Evolutionary conservation across 805 yeast species (phyloP).

Genomic region (Metschnikowia anglica): DNA sequence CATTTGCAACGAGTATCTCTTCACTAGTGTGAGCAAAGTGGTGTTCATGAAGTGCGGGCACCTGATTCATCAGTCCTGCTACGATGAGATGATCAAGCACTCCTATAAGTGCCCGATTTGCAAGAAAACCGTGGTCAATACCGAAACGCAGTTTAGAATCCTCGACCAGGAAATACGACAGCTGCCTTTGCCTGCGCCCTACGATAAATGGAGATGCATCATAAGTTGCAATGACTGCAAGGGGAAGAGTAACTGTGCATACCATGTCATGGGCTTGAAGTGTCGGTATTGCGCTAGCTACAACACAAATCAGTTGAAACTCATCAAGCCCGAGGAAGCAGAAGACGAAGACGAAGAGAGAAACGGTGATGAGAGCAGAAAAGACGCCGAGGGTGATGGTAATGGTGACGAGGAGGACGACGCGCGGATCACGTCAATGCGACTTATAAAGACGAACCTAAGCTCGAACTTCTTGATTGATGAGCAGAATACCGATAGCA

Average conservation of each 20-base stretch:
- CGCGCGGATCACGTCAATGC: conserved; percentile 26
- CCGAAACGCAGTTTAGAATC: conserved; percentile 85
- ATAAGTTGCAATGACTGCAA: conserved; percentile 85
- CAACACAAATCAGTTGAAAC: conserved; percentile 72
- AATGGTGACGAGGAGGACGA: conserved; percentile 15
- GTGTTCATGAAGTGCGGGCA: conserved; percentile 95
- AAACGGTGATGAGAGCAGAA: not conserved
- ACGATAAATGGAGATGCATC: conserved; percentile 70
- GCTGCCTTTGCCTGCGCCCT: conserved; percentile 79
- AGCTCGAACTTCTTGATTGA: conserved; percentile 40
- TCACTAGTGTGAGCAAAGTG: conserved; percentile 75
- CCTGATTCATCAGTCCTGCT: conserved; percentile 85
- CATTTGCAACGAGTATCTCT: conserved; percentile 87
- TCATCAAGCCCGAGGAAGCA: conserved; percentile 67
- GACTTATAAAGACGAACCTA: conserved; percentile 35
- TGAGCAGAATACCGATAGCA: conserved; percentile 24
- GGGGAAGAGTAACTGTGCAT: conserved; percentile 70
- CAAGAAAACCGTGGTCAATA: conserved; percentile 77
- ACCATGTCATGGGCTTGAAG: conserved; percentile 82
- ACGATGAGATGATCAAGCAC: conserved; percentile 75
- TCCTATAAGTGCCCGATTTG: conserved; percentile 92
- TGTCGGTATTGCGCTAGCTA: conserved; percentile 87
- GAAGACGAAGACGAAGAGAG: conserved; percentile 42
- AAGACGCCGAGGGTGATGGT: conserved; percentile 1
- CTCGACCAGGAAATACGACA: conserved; percentile 77